Evolutionary conservation across 805 yeast genomes (phyloP).

Genomic region (Maudiozyma turicensis): DNA sequence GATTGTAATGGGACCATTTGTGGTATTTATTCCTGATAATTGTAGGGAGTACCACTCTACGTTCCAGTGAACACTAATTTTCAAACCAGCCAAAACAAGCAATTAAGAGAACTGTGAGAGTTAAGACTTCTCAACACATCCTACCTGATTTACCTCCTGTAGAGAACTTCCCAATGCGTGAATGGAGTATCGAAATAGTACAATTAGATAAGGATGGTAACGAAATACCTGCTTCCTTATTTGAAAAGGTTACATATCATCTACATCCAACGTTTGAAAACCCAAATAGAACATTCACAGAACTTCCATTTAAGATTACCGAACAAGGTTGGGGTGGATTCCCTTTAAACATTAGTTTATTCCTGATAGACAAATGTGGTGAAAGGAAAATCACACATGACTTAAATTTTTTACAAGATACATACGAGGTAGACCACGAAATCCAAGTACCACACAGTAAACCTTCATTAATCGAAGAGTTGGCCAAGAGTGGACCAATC

Average conservation of each 20-base stretch:
- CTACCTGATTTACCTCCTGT: conserved; percentile 75
- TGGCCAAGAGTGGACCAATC: conserved; percentile 75
- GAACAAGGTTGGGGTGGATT: conserved; percentile 99
- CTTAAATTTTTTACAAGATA: conserved; percentile 71
- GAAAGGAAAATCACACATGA: conserved; percentile 84
- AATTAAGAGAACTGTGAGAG: conserved; percentile 79
- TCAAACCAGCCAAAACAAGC: conserved; percentile 9
- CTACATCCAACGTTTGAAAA: conserved; percentile 91
- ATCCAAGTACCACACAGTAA: conserved; percentile 69
- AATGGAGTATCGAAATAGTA: conserved; percentile 76
- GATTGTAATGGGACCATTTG: no score
- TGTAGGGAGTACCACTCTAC: no score
- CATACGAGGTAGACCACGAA: conserved; percentile 68
- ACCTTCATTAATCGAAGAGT: conserved; percentile 58
- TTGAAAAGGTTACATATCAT: conserved; percentile 87
- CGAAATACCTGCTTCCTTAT: conserved; percentile 74
- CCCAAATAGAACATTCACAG: conserved; percentile 73
- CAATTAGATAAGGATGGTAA: conserved; percentile 72
- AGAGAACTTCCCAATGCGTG: conserved; percentile 88
- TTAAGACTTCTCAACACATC: conserved; percentile 78
- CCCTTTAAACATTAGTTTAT: conserved; percentile 72
- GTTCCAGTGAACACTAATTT: neutral
- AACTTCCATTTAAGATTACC: conserved; percentile 75
- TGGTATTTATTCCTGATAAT: no score
- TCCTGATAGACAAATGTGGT: conserved; percentile 76